Evolutionary conservation across 139 green algal genomes (phyloP).

Genomic region (Zygnema cylindricum): DNA sequence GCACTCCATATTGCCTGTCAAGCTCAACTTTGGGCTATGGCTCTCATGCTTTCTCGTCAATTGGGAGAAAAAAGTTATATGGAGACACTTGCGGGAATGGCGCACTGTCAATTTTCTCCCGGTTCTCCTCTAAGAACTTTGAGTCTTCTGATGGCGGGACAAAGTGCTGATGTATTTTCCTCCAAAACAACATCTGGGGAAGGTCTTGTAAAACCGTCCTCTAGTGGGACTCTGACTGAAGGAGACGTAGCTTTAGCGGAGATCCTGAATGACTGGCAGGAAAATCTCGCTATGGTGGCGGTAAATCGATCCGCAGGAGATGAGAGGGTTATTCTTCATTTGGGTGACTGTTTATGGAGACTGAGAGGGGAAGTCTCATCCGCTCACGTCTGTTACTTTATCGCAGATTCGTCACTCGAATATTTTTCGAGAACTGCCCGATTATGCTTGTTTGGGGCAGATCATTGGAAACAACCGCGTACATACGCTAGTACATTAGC

Average conservation of each 20-base stretch:
- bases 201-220: not conserved
- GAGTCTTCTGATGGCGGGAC: constrained; percentile 70
- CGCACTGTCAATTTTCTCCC: constrained; percentile 31
- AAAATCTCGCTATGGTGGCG: constrained; percentile 79
- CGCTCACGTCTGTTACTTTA: constrained; percentile 79
- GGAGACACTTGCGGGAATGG: constrained; percentile 60
- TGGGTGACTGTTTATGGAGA: constrained; percentile 74
- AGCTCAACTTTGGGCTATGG: constrained; percentile 72
- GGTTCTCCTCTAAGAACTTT: constrained; percentile 76
- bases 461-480: constrained; percentile 61
- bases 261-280: constrained; percentile 72
- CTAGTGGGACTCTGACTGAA: not conserved
- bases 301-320: constrained; percentile 67
- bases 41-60: constrained; percentile 73
- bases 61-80: constrained; percentile 49
- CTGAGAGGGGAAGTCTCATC: constrained; percentile 64
- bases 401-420: constrained; percentile 66
- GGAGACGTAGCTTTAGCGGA: not conserved
- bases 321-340: constrained; percentile 67
- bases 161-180: constrained; percentile 61
- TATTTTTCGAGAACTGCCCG: constrained; percentile 47
- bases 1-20: constrained; percentile 55
- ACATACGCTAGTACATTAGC: constrained; percentile 58
- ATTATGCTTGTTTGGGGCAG: constrained; percentile 72
- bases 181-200: not conserved